phyloP scores from a whole-genome alignment of 768 basidiomycete species.

The Leccinum broughii region DNA sequence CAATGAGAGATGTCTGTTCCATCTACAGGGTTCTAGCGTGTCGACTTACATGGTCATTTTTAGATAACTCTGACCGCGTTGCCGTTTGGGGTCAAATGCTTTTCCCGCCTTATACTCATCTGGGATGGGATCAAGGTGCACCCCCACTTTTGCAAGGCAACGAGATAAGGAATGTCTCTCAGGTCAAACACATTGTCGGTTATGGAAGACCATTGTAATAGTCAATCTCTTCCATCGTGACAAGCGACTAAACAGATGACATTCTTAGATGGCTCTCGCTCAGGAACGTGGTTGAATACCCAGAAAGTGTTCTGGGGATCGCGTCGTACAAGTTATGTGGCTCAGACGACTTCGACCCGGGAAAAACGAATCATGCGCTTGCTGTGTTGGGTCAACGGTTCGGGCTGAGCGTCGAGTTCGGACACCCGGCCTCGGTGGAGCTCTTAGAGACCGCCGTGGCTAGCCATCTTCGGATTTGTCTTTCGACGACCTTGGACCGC shows the following conservation, averaged over 20 bases:
- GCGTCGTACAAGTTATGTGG: conserved; percentile 2
- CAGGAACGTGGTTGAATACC: background rate
- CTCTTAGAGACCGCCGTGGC: conserved; percentile 8
- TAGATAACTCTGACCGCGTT: background rate
- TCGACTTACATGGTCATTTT: background rate
- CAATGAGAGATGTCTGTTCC: background rate
- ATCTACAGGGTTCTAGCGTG: background rate
- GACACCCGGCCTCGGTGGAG: conserved; percentile 3
- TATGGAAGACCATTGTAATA: background rate
- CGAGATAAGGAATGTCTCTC: background rate
- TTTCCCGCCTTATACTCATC: background rate
- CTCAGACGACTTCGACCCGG: background rate
- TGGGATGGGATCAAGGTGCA: background rate
- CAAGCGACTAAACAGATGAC: background rate
- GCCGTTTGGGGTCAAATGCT: background rate
- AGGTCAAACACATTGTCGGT: background rate
- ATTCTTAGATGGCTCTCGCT: conserved; percentile 11
- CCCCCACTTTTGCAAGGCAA: background rate
- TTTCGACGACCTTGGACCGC: conserved; percentile 6
- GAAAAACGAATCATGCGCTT: background rate
- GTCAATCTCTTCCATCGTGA: too few relatives aligned
- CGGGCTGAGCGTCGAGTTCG: conserved; percentile 3
- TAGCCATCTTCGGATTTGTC: conserved; percentile 17
- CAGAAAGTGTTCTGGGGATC: background rate
- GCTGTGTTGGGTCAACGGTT: conserved; percentile 9